Evolutionary conservation across 2,329 filamentous ascomycete species (phyloP), one percentile per base, ranked within the genome.

Genomic region (Mariannaea elegans): DNA sequence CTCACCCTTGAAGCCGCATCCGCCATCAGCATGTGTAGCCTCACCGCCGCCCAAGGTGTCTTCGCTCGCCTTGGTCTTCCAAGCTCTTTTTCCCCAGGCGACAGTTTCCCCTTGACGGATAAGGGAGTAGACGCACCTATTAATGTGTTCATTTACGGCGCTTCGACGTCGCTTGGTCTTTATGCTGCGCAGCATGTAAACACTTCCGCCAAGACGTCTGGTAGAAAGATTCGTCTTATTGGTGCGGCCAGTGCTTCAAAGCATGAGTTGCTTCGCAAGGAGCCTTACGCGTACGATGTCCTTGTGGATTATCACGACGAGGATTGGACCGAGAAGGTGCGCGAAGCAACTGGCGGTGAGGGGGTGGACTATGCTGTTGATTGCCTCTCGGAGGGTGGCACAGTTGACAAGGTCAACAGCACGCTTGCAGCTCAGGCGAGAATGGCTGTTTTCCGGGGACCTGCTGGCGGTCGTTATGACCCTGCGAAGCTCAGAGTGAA

Each of bases 31-130:
- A 65, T 81, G 48, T 80, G 78, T 13, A 78, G 70, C 4, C 57
- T 82, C 14, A 81, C 79, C 0, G 79, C 78, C 3, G 79, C 79
- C 0, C 79, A 82, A 54, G 75, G 69, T 0, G 36, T 81, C 3
- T 81, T 75, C 47, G 66, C 65, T 18, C 72, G 80, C 0, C 65
- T 82, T 4, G 74, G 71, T 0, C 53, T 81, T 2, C 62, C 65
- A 0, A 61, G 70, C 1, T 77, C 79, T 0, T 81, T 80, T 48
- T 29, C 32, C 4, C 1, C 7, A 1, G 16, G 1, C 1, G n/a
- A 9, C 2, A 3, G 10, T 3, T 6, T 16, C 3, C 18, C 14
- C 3, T 6, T 38, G 1, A 18, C 8, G 1, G 9, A 10, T 1
- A 16, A 2, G 6, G 19, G 1, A 5, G 7, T 0, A 0, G 27